phyloP scores from a whole-genome alignment of 2,329 filamentous ascomycete genomes.

The Trichoderma sp. region DNA sequence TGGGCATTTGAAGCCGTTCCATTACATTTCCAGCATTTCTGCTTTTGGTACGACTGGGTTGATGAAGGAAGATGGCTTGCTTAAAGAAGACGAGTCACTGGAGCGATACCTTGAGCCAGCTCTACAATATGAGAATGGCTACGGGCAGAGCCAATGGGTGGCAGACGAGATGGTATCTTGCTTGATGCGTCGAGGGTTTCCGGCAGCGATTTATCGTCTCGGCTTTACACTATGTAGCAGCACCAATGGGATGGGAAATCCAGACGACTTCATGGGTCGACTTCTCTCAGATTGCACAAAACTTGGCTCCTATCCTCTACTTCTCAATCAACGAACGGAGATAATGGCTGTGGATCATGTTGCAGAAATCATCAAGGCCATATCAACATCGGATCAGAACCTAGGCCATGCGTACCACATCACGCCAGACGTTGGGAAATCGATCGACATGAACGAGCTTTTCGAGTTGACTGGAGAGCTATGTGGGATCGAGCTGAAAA shows the following conservation, averaged over 20 bases:
- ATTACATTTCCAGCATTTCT: not conserved
- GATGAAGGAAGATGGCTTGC: not conserved
- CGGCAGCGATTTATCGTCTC: not conserved
- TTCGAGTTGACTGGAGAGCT: not conserved
- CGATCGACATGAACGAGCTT: not conserved
- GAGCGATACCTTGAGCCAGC: not conserved
- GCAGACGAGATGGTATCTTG: conserved; percentile 7
- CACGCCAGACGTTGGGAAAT: not conserved
- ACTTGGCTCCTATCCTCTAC: not conserved
- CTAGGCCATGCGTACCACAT: not conserved
- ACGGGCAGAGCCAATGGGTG: conserved; percentile 11
- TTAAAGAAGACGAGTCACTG: not conserved
- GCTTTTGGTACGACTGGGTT: not conserved
- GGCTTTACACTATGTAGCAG: not conserved
- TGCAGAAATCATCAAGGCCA: not conserved
- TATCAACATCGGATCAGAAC: not conserved
- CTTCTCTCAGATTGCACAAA: not conserved
- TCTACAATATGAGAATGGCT: not conserved
- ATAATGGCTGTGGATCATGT: not conserved
- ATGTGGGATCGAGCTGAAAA: not conserved
- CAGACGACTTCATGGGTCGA: conserved; percentile 1
- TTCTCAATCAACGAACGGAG: not conserved
- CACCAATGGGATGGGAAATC: not conserved
- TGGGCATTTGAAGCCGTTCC: not conserved
- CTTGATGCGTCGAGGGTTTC: not conserved